Percentiles rank a stretch among this genome's conserved stretches.
phyloP scores from a whole-genome alignment of 192 early-diverging fungal species.

The Pilobolus umbonatus region DNA sequence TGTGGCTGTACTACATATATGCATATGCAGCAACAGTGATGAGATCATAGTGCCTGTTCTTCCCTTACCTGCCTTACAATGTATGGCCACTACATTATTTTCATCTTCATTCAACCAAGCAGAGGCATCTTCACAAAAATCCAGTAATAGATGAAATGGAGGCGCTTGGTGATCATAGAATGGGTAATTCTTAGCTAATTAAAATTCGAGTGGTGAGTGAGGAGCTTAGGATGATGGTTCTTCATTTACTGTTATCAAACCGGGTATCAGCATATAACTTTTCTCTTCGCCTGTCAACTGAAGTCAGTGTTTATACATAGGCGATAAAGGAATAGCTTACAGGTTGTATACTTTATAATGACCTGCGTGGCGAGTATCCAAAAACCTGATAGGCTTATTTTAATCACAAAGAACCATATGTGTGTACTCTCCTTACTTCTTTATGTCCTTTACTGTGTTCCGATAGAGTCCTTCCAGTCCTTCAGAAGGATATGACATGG shows the following conservation, averaged over 20 bases:
- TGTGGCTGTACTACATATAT: constrained; percentile 21
- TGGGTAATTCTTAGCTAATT: constrained; percentile 40
- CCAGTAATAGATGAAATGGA: constrained; percentile 39
- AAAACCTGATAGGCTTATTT: constrained; percentile 35
- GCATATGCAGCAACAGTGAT: constrained; percentile 39
- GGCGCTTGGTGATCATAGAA: constrained; percentile 56
- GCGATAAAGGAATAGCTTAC: constrained; percentile 21
- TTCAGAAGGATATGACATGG: constrained; percentile 54
- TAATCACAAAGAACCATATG: neutral
- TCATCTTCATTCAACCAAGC: constrained; percentile 37
- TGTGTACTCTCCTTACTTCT: constrained; percentile 30
- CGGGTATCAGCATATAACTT: constrained; percentile 38
- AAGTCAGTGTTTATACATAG: neutral
- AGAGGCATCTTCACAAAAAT: constrained; percentile 47
- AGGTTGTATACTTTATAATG: constrained; percentile 63
- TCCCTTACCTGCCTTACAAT: constrained; percentile 67
- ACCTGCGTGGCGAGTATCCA: constrained; percentile 40
- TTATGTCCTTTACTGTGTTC: constrained; percentile 50
- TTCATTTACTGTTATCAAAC: constrained; percentile 33
- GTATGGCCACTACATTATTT: constrained; percentile 48
- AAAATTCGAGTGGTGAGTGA: neutral
- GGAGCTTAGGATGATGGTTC: neutral
- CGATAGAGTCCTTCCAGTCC: constrained; percentile 51
- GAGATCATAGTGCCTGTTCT: constrained; percentile 56
- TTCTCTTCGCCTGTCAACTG: constrained; percentile 48